phyloP scores from a whole-genome alignment of 768 basidiomycete genomes.

The Lentinula detonsa region DNA sequence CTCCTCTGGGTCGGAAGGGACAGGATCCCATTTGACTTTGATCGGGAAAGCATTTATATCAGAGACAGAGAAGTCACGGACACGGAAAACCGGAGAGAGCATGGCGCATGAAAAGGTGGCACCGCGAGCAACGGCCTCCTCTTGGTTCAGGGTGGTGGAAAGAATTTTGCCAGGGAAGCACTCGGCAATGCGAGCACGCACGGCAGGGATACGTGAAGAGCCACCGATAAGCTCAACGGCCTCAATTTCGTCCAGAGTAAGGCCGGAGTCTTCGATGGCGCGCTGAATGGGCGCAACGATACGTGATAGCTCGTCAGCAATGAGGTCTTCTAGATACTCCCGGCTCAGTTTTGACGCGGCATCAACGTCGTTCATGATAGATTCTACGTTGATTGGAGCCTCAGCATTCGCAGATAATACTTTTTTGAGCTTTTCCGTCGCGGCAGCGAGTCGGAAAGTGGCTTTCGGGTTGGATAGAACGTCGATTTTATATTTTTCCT shows the following conservation, averaged over 20 bases:
- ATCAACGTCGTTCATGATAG: constrained; percentile 94
- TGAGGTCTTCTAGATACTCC: constrained; percentile 77
- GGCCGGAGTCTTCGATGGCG: constrained; percentile 75
- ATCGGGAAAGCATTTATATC: constrained; percentile 87
- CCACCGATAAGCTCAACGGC: constrained; percentile 93
- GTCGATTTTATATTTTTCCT: constrained; percentile 97
- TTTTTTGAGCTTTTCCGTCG: constrained; percentile 95
- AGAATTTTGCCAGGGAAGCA: constrained; percentile 82
- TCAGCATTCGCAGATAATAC: constrained; percentile 91
- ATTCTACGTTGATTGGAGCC: constrained; percentile 88
- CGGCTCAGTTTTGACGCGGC: constrained; percentile 81
- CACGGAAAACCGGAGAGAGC: constrained; percentile 96
- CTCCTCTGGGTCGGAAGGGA: constrained; percentile 73
- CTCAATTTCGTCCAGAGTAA: constrained; percentile 82
- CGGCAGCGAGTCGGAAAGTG: constrained; percentile 79
- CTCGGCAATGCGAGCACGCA: constrained; percentile 80
- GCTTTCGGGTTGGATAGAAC: constrained; percentile 90
- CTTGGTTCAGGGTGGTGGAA: constrained; percentile 92
- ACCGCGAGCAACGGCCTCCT: constrained; percentile 94
- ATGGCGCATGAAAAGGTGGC: constrained; percentile 97
- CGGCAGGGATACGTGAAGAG: constrained; percentile 86
- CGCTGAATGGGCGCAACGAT: constrained; percentile 71
- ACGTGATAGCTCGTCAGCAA: constrained; percentile 68
- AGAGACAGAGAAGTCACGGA: constrained; percentile 87
- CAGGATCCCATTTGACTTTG: constrained; percentile 82